These are phyloP conservation scores for Pyricularia sp. DNA, from an alignment of 2,329 filamentous ascomycete species.

Conservation along the genomic window DNA sequence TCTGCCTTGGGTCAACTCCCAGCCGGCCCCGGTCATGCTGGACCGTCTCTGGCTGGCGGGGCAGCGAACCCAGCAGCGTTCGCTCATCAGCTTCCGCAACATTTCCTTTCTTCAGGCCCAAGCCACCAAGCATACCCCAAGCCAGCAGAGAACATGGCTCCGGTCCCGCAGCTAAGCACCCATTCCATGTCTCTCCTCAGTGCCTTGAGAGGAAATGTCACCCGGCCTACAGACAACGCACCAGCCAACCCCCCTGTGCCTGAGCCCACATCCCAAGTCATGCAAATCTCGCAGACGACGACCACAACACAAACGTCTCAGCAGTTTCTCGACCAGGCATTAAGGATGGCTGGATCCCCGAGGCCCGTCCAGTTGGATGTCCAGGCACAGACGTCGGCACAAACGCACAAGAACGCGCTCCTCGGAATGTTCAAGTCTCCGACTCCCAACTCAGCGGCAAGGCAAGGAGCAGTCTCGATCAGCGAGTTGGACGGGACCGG, in stretches of 20 bases:
- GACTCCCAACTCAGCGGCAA: not conserved
- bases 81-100: not conserved
- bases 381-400: not conserved
- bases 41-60: not conserved
- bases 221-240: constrained; percentile 9
- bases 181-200: constrained; percentile 28
- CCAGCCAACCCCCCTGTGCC: constrained; percentile 4
- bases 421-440: constrained; percentile 31
- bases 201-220: constrained; percentile 25
- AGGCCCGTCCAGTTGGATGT: not conserved
- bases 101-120: not conserved
- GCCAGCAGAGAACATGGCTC: constrained; percentile 11
- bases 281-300: not conserved
- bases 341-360: constrained; percentile 1
- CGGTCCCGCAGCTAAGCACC: constrained; percentile 18
- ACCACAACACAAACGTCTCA: not conserved
- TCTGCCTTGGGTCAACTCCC: not conserved
- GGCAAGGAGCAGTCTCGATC: not conserved
- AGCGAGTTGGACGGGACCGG: not conserved
- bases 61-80: not conserved
- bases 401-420: constrained; percentile 9
- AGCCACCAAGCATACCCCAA: constrained; percentile 7
- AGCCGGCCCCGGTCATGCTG: not conserved
- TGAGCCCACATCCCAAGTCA: constrained; percentile 13
- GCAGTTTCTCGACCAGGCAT: constrained; percentile 4